Evolutionary conservation across 2,329 filamentous ascomycete species (phyloP), one percentile per base, ranked within the genome.

Genomic region (Fusarium sp.): DNA sequence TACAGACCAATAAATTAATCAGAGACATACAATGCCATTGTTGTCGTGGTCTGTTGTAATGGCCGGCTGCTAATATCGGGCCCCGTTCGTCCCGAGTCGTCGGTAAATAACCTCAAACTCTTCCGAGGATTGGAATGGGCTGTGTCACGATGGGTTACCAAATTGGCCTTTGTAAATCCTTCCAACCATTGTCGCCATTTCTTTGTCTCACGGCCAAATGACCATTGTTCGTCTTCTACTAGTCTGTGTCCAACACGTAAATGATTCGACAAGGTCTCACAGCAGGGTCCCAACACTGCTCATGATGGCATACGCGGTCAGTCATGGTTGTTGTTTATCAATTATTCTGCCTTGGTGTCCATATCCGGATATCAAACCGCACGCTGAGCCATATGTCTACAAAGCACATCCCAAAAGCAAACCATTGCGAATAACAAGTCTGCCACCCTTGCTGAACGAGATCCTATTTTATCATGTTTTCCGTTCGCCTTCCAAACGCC

Each of bases 371-470:
- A 73, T 73, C 70, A 73, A 66, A 69, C 57, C 72, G 58, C 60
- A 67, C 55, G 63, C 72, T 65, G 36, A 70, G 69, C 73, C 61
- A 58, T 65, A 60, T 57, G 41, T 73, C 64, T 77, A 68, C 63
- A 68, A 67, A 68, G 69, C 71, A 73, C 72, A 77, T 71, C 66
- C 56, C 56, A 69, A 77, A 63, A 59, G 41, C 58, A 76, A 69
- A 72, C 49, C 49, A 59, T 47, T 54, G 56, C 26, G 45, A 69
- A 73, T 71, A 72, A 47, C 31, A 76, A 66, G 75, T 65, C 41
- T 57, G 55, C 64, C 61, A 18, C 68, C 52, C 42, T 65, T 55
- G 35, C 52, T 54, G 22, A 42, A 56, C 66, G n/a, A 42, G 61
- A 69, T 63, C 56, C 36, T 68, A 44, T 44, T 49, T 63, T 58